Evolutionary conservation across 257 asterid genomes (phyloP), one percentile per base, ranked within the genome.

Genomic region (Jacaranda mimosifolia): DNA sequence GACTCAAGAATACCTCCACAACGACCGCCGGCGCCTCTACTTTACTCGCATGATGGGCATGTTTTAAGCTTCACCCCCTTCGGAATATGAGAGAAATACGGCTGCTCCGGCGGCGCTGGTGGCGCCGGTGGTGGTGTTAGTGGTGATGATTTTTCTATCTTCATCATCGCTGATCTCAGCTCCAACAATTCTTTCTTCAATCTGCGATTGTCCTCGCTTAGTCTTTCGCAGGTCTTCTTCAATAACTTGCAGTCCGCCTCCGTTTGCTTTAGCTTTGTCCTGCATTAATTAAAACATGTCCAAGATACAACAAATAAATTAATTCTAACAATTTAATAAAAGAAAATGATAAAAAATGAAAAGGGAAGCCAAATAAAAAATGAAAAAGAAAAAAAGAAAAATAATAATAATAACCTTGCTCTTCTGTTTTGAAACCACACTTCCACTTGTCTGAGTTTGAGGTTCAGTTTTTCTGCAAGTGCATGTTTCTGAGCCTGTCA

Each of bases 181-280:
- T 85, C 91, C 1, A 77, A 78, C 63, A 89, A 56, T 77, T 88
- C 96, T 79, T 80, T 83, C 80, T 86, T 87, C 78, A 91, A 56
- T 64, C 80, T 77, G 19, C 46, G 36, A 1, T 89, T 88, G 57
- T 91, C 96, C 6, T 89, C 88, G 4, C 67, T 82, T 49, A 89
- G 39, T 63, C 77, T 80, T 21, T 84, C 89, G 45, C 89, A 89
- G 13, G 82, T 75, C 46, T 81, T 88, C 87, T 82, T 89, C 91
- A 89, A 71, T 3, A 79, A 73, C 68, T 86, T 83, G 32, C 87
- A 88, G 45, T 89, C 89, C 6, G 83, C 67, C 81, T 91, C 94
- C 0, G 91, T 91, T 75, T 89, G 91, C 87, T 91, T 91, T 86
- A 88, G 80, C 69, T 91, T 91, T 2, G 93, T 88, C 83, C 97